Percentiles rank a stretch among this genome's conserved stretches.
Conservation (phyloP, 2,329 filamentous ascomycete genomes). For the Diaporthe velutina region DNA sequence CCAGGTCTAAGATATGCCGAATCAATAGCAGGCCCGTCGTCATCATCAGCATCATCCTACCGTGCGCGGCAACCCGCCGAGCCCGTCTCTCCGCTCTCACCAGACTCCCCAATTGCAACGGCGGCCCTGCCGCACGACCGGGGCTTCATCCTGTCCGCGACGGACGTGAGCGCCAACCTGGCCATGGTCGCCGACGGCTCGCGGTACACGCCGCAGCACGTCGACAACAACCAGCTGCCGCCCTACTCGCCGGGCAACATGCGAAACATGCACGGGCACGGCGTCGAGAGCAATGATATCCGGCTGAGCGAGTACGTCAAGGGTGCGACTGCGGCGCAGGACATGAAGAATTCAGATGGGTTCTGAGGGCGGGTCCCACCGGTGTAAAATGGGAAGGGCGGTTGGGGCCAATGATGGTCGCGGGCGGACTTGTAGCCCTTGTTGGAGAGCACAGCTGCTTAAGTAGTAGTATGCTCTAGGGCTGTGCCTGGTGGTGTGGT, state of each 20-base stretch:
- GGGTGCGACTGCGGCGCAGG: slow-evolving; percentile 52
- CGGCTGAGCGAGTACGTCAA: slow-evolving; percentile 54
- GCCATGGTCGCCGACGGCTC: slow-evolving; percentile 50
- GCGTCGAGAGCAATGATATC: slow-evolving; percentile 51
- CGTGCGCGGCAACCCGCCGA: neutral
- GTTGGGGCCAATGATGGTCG: too few species aligned
- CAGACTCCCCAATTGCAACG: neutral
- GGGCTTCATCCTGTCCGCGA: slow-evolving; percentile 24
- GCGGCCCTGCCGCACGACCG: neutral
- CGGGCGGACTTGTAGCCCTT: too few species aligned
- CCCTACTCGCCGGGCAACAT: slow-evolving; percentile 43
- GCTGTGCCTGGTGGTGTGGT: too few species aligned
- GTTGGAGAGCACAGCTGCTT: too few species aligned
- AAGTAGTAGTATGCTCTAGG: too few species aligned
- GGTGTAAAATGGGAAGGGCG: neutral
- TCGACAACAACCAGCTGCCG: slow-evolving; percentile 31
- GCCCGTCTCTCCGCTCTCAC: slow-evolving; percentile 18
- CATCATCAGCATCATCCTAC: neutral
- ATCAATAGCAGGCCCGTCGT: neutral
- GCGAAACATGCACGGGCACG: slow-evolving; percentile 50
- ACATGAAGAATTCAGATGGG: slow-evolving; percentile 49
- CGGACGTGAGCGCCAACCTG: slow-evolving; percentile 45
- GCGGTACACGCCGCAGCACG: slow-evolving; percentile 43
- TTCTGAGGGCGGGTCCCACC: slow-evolving; percentile 3
- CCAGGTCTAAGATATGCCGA: slow-evolving; percentile 1